Evolutionary conservation across 2,329 filamentous ascomycete species (phyloP).

Genomic region (Sphaerostilbella broomeana): DNA sequence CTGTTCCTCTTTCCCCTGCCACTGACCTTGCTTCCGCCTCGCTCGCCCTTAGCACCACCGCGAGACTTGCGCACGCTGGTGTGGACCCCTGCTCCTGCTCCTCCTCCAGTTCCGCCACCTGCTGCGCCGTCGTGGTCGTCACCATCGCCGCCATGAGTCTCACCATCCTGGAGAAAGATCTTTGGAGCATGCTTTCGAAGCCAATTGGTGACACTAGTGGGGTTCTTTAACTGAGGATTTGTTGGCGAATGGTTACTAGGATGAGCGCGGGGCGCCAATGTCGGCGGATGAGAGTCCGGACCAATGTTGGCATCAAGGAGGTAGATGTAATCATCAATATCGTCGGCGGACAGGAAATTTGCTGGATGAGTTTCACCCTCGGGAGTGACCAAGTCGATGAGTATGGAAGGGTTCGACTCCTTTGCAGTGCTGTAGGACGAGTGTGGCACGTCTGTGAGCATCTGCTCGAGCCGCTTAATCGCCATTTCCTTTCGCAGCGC

Average conservation of each 20-base stretch:
- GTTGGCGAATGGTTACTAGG: constrained; percentile 31
- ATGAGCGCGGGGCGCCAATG: constrained; percentile 45
- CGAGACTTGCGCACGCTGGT: constrained; percentile 31
- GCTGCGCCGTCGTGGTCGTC: constrained; percentile 25
- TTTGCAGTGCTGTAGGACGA: constrained; percentile 46
- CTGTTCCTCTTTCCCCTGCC: constrained; percentile 32
- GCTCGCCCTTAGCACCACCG: constrained; percentile 25
- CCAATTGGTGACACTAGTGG: constrained; percentile 94
- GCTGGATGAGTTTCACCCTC: constrained; percentile 52
- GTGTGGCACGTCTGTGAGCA: constrained; percentile 49
- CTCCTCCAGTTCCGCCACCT: constrained; percentile 8
- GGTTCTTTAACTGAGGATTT: constrained; percentile 54
- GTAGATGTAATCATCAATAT: constrained; percentile 68
- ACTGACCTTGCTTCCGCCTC: constrained; percentile 34
- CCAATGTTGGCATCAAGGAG: constrained; percentile 51
- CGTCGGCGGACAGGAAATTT: constrained; percentile 60
- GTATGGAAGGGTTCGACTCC: constrained; percentile 54
- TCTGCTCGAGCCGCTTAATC: constrained; percentile 42
- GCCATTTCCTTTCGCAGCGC: constrained; percentile 36
- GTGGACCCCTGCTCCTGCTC: too few relatives aligned
- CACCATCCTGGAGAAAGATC: constrained; percentile 72
- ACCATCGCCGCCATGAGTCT: constrained; percentile 32
- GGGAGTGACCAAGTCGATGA: constrained; percentile 43
- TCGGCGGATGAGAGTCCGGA: constrained; percentile 37
- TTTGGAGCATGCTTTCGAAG: constrained; percentile 77